Percentiles rank a stretch among this genome's conserved stretches.
phyloP scores from a whole-genome alignment of 2,329 filamentous ascomycete genomes.

The Penicillium verrucosum region DNA sequence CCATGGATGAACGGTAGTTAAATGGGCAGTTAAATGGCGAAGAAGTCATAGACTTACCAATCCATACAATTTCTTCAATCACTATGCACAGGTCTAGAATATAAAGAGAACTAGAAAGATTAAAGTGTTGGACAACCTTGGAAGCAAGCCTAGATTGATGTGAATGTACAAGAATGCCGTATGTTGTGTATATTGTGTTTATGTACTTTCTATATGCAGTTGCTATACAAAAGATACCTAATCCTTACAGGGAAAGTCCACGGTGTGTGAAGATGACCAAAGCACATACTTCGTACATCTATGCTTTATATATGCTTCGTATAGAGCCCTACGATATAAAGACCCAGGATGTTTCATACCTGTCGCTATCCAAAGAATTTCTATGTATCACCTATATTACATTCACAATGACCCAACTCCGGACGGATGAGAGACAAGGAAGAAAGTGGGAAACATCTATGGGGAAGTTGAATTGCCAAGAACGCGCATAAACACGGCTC shows the following conservation, averaged over 20 bases:
- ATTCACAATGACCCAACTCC: not conserved
- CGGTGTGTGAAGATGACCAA: too few relatives aligned
- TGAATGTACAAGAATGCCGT: not conserved
- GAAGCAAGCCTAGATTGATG: not conserved
- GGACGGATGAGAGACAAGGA: not conserved
- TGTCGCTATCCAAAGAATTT: not conserved
- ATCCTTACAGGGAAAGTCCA: too few relatives aligned
- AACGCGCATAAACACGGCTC: constrained; percentile 6
- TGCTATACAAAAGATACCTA: not conserved
- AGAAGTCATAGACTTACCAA: too few relatives aligned
- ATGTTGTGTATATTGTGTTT: not conserved
- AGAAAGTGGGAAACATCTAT: constrained; percentile 13
- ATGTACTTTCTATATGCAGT: not conserved
- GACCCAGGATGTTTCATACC: not conserved
- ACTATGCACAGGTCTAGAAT: not conserved
- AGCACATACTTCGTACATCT: too few relatives aligned
- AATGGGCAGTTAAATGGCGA: too few relatives aligned
- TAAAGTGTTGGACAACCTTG: not conserved
- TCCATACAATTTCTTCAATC: too few relatives aligned
- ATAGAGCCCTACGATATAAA: not conserved
- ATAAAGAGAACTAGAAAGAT: not conserved
- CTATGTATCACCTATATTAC: not conserved
- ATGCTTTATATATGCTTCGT: not conserved
- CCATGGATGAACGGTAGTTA: too few relatives aligned
- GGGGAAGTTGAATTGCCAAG: constrained; percentile 14